Percentiles rank a stretch among this genome's conserved stretches.
phyloP scores from a whole-genome alignment of 2,329 filamentous ascomycete species.

The Meredithiella fracta region DNA sequence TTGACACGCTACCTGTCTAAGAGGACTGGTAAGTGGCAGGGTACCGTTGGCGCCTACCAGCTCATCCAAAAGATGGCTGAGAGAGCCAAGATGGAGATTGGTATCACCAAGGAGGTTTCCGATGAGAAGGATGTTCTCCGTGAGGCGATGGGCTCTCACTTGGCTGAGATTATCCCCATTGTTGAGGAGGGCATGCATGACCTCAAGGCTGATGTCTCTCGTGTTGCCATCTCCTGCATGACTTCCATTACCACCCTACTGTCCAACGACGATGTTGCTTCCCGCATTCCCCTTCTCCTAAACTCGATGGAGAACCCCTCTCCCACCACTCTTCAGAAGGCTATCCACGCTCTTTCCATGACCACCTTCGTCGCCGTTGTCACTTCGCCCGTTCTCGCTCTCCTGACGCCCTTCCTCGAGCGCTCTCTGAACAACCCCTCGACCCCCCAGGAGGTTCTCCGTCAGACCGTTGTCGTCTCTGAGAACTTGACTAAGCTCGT shows the following conservation, averaged over 20 bases:
- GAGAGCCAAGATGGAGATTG: constrained; percentile 75
- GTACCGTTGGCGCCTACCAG: constrained; percentile 70
- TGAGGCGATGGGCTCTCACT: constrained; percentile 74
- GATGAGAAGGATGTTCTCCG: constrained; percentile 76
- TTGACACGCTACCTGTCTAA: constrained; percentile 63
- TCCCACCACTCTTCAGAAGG: constrained; percentile 74
- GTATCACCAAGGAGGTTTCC: constrained; percentile 64
- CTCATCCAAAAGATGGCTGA: constrained; percentile 86
- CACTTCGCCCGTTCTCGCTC: constrained; percentile 83
- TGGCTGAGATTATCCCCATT: constrained; percentile 76
- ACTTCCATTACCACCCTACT: constrained; percentile 73
- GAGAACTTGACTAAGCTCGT: constrained; percentile 98
- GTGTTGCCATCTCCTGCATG: constrained; percentile 88
- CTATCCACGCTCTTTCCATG: constrained; percentile 88
- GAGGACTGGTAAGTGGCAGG: constrained; percentile 91
- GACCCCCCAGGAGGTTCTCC: constrained; percentile 83
- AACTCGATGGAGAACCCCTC: constrained; percentile 93
- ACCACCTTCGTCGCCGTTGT: constrained; percentile 98
- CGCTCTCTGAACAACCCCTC: constrained; percentile 80
- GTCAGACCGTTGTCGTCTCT: constrained; percentile 89
- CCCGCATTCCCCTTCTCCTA: constrained; percentile 78
- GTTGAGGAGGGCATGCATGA: constrained; percentile 94
- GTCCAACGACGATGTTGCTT: constrained; percentile 91
- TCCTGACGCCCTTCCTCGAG: constrained; percentile 87
- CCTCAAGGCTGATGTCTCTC: constrained; percentile 73